phyloP scores from a whole-genome alignment of 805 yeast species.

The Ogataea nakhonphanomensis region DNA sequence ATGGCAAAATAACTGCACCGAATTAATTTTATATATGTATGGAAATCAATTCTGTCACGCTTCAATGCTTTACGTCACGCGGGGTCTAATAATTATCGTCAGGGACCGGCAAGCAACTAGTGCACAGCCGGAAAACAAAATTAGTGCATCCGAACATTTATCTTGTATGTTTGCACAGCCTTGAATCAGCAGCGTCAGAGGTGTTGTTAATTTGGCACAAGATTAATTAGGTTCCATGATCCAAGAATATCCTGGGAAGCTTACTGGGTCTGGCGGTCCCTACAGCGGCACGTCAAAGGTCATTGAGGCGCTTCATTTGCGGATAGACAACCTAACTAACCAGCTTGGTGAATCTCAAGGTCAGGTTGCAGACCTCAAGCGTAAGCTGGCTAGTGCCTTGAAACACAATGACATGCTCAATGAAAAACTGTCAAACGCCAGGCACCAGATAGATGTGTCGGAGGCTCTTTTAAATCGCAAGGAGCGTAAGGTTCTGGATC shows the following conservation, averaged over 20 bases:
- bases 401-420: conserved; percentile 51
- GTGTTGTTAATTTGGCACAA: background rate
- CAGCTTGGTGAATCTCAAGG: conserved; percentile 23
- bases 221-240: background rate
- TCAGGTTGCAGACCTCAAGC: conserved; percentile 45
- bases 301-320: conserved; percentile 30
- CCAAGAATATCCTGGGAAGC: background rate
- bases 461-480: conserved; percentile 66
- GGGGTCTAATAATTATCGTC: conserved; percentile 3
- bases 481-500: conserved; percentile 62
- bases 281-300: conserved; percentile 29
- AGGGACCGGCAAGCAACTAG: background rate
- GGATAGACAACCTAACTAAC: conserved; percentile 28
- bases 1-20: conserved; percentile 1
- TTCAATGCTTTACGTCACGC: conserved; percentile 3
- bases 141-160: no score
- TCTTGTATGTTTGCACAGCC: conserved; percentile 4
- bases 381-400: conserved; percentile 44
- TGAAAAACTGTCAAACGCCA: conserved; percentile 65
- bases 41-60: conserved; percentile 6
- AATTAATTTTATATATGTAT: conserved; percentile 3
- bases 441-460: conserved; percentile 75
- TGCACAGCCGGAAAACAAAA: conserved; percentile 2
- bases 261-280: background rate
- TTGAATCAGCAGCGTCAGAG: conserved; percentile 6